Evolutionary conservation across 192 early-diverging fungal genomes (phyloP).

Genomic region (Coemansia sp.): DNA sequence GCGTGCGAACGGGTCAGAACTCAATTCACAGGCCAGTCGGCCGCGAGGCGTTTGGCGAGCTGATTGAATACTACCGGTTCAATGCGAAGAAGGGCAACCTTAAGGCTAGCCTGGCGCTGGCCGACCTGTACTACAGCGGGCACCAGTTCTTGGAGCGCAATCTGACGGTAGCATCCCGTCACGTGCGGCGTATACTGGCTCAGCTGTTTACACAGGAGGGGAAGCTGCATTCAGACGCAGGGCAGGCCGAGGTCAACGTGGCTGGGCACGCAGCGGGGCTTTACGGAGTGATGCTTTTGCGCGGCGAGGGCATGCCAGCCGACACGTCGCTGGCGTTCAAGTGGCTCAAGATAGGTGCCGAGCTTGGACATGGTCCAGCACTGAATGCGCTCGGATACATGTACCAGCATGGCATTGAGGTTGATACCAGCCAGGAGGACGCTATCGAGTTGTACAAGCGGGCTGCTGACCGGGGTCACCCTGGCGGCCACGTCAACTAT

Average conservation of each 20-base stretch:
- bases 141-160: constrained; percentile 42
- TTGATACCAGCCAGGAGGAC: constrained; percentile 52
- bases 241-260: constrained; percentile 15
- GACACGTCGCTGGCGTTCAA: constrained; percentile 61
- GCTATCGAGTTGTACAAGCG: constrained; percentile 65
- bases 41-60: constrained; percentile 64
- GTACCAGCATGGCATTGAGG: constrained; percentile 64
- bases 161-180: constrained; percentile 17
- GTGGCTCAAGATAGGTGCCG: constrained; percentile 77
- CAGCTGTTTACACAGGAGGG: constrained; percentile 18
- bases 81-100: constrained; percentile 55
- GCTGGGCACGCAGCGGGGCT: constrained; percentile 76
- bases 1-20: constrained; percentile 66
- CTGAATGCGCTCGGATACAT: constrained; percentile 82
- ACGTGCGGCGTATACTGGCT: constrained; percentile 22
- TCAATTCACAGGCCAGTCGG: constrained; percentile 39
- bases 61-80: constrained; percentile 70
- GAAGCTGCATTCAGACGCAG: constrained; percentile 23
- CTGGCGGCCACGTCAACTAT: constrained; percentile 78
- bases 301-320: constrained; percentile 77
- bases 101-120: constrained; percentile 59
- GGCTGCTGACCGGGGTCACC: constrained; percentile 66
- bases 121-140: constrained; percentile 82
- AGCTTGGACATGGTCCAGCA: constrained; percentile 61
- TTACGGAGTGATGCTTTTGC: constrained; percentile 84